These are phyloP conservation scores for Fusarium scirpi DNA, from an alignment of 2,329 filamentous ascomycete species.

Conservation along the genomic window DNA sequence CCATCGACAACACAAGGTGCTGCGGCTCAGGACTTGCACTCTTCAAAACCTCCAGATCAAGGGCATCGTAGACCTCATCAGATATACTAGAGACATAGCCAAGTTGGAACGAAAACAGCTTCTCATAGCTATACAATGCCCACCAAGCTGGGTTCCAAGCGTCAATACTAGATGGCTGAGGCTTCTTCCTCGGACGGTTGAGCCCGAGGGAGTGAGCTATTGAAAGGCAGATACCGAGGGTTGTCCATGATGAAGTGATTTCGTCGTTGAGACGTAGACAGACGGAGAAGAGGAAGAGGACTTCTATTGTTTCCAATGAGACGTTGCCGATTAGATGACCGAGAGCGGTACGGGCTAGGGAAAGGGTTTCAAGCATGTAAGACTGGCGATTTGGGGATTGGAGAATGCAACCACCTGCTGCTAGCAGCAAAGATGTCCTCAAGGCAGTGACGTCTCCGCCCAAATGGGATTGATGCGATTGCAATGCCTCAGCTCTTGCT, in stretches of 20 bases:
- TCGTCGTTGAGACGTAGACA: conserved; percentile 16
- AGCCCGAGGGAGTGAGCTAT: neutral
- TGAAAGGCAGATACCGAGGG: neutral
- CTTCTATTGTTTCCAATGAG: conserved; percentile 1
- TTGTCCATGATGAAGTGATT: conserved; percentile 10
- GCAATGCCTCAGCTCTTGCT: neutral
- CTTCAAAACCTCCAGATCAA: neutral
- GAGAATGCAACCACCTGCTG: neutral
- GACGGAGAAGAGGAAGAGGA: neutral
- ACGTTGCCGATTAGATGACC: neutral
- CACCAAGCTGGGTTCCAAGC: conserved; percentile 10
- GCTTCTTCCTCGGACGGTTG: accelerated
- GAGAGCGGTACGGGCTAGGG: neutral
- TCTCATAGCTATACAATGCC: conserved; percentile 15
- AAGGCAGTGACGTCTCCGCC: neutral
- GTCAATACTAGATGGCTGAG: accelerated
- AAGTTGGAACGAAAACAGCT: neutral
- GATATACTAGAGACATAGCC: neutral
- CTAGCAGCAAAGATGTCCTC: neutral
- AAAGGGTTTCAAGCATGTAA: neutral
- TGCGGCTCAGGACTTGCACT: accelerated
- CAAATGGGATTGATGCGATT: neutral
- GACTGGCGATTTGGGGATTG: neutral
- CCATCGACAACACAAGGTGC: neutral
- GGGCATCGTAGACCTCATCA: neutral